These are phyloP conservation scores for Aspergillus indologenus DNA, from an alignment of 495 filamentous ascomycete species.

Conservation along the genomic window DNA sequence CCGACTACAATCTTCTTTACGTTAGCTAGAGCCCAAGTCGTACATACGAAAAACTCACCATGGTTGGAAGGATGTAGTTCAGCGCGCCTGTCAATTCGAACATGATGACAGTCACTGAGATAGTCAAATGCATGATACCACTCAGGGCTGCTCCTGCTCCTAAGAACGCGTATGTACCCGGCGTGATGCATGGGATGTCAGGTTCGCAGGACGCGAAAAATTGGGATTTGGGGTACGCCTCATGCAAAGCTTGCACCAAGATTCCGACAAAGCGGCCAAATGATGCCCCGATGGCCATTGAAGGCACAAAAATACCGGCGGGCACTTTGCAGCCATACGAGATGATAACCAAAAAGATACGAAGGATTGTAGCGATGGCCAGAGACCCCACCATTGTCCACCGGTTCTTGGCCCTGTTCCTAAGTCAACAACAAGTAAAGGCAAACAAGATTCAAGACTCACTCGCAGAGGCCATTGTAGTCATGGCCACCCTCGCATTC, in stretches of 20 bases:
- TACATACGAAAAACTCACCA: conserved; percentile 50
- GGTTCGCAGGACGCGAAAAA: conserved; percentile 88
- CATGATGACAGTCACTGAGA: conserved; percentile 97
- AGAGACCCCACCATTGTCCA: conserved; percentile 80
- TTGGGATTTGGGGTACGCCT: conserved; percentile 71
- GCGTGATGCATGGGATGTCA: conserved; percentile 94
- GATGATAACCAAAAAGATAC: conserved; percentile 85
- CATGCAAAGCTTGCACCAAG: conserved; percentile 83
- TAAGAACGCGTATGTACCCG: conserved; percentile 92
- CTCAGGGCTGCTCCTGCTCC: conserved; percentile 93
- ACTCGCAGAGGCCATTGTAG: conserved; percentile 89
- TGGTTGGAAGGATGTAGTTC: conserved; percentile 93
- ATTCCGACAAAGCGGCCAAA: conserved; percentile 95
- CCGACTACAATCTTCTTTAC: conserved; percentile 82
- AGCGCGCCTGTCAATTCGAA: conserved; percentile 94
- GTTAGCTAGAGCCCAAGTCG: conserved; percentile 16
- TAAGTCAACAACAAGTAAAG: conserved; percentile 21
- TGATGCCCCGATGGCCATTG: conserved; percentile 93
- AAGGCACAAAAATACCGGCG: conserved; percentile 95
- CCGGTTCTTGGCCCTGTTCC: conserved; percentile 53
- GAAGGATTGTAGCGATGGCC: conserved; percentile 72
- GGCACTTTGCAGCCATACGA: conserved; percentile 98
- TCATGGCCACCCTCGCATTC: conserved; percentile 94
- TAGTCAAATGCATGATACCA: conserved; percentile 96
- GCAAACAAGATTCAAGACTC: conserved; percentile 21